Evolutionary conservation across 208 protist species (phyloP).

Genomic region (Balamuthia mandrillaris): DNA sequence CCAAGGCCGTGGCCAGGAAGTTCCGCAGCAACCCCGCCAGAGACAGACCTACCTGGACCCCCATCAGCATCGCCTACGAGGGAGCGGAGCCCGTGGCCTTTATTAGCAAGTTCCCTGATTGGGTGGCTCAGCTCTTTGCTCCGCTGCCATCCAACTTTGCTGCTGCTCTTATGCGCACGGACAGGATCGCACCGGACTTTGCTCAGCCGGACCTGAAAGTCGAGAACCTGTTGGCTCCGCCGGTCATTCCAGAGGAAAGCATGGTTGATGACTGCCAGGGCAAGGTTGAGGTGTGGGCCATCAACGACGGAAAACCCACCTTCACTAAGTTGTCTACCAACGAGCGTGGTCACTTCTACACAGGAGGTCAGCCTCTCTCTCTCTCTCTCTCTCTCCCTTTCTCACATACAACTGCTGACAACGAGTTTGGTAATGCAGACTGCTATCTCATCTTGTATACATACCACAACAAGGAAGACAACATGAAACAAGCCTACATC

Average conservation of each 20-base stretch:
- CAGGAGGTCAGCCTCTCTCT: neutral
- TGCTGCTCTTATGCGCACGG: neutral
- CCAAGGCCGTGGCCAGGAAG: neutral
- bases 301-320: neutral
- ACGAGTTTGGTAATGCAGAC: constrained; percentile 3
- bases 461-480: neutral
- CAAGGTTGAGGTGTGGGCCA: neutral
- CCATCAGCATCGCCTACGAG: constrained; percentile 1
- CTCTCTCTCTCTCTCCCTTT: too few relatives aligned
- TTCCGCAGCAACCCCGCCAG: neutral
- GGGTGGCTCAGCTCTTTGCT: neutral
- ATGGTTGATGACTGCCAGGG: neutral
- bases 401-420: too few relatives aligned
- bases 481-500: neutral
- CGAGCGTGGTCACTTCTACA: neutral
- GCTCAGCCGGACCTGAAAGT: neutral
- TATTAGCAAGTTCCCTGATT: neutral
- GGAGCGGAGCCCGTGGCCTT: neutral
- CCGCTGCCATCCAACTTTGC: neutral
- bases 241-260: neutral
- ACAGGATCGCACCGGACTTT: neutral
- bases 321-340: neutral
- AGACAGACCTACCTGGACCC: neutral
- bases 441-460: constrained; percentile 40
- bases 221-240: neutral